Evolutionary conservation across 495 filamentous ascomycete genomes (phyloP), one percentile per base, ranked within the genome.

Genomic region (Lineolata rhizophorae): DNA sequence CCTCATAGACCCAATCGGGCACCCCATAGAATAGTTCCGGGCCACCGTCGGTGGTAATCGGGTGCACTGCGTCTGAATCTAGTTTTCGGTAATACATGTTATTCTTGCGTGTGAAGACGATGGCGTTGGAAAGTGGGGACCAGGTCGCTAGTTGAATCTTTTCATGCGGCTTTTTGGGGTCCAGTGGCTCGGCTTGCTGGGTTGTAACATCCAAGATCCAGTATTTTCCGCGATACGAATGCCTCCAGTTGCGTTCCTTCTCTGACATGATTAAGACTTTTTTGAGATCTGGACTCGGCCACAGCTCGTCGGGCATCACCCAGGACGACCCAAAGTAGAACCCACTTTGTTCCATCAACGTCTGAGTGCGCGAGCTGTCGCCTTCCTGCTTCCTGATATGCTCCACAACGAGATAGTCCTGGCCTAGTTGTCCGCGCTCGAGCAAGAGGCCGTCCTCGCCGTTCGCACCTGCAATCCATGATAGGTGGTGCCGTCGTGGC

Each of bases 1-100:
- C 87, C 47, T 97, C 87, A 42, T 94, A 97, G 0, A 97, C 87
- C 87, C 87, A 97, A 51, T 97, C 87, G 0, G 87, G 87, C n/a
- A 93, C 70, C 14, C 87, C 87, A 43, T 95, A 90, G 58, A 97
- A 95, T 11, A 87, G 64, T 36, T 95, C 67, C 2, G 61, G 51
- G 0, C 84, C 76, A 24, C 87, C 87, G 49, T 95, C 83, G 37
- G 57, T 72, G 10, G 87, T 97, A 36, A 97, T 73, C 36, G 71
- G 68, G 3, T 58, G 62, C 10, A 83, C 67, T 15, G 14, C 47
- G n/a, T 58, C 42, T 0, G 60, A 61, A 10, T 63, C 55, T 22
- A 94, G 46, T 26, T 72, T 70, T 27, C 90, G 73, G 16, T 92
- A 46, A 44, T 69, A 93, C 37, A 97, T 52, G 43, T 97, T 93